A percentile compares a stretch with the other conserved stretches of the same genome.
Conservation (phyloP, 345 rosid genomes). For the Populus nigra region DNA sequence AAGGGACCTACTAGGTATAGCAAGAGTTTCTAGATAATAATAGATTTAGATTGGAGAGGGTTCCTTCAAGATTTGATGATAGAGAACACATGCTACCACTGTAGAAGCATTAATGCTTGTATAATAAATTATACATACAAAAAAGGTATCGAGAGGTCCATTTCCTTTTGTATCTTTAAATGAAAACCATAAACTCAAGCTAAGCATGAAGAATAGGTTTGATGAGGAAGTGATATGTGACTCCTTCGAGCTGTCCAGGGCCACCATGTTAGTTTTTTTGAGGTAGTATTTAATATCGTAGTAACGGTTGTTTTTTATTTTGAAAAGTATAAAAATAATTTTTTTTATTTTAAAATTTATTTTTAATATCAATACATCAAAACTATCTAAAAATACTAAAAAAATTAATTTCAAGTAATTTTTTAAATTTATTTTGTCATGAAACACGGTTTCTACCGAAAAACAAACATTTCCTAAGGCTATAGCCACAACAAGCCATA, state of each 20-base stretch:
- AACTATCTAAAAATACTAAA: fast-evolving
- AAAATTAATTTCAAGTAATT: too few species aligned
- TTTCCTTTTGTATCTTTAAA: conserved; percentile 48
- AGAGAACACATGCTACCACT: conserved; percentile 38
- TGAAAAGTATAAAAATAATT: too few species aligned
- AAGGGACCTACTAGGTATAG: conserved; percentile 27
- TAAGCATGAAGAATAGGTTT: conserved; percentile 16
- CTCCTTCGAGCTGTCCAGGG: conserved; percentile 35
- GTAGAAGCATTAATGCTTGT: conserved; percentile 24
- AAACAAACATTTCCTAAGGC: too few species aligned
- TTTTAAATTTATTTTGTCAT: too few species aligned
- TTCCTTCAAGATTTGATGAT: conserved; percentile 12
- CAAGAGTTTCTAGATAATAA: conserved; percentile 13
- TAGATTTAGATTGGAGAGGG: conserved; percentile 23
- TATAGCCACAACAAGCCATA: conserved; percentile 1
- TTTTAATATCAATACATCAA: too few species aligned
- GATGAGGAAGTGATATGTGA: background rate
- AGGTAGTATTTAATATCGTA: fast-evolving
- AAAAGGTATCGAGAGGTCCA: conserved; percentile 35
- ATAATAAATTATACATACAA: conserved; percentile 23
- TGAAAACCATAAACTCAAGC: conserved; percentile 52
- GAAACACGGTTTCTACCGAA: too few species aligned
- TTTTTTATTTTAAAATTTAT: too few species aligned
- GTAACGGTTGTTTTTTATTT: too few species aligned
- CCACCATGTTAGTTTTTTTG: conserved; percentile 19